Evolutionary conservation across 257 asterid genomes (phyloP).

Genomic region (Salvia miltiorrhiza): DNA sequence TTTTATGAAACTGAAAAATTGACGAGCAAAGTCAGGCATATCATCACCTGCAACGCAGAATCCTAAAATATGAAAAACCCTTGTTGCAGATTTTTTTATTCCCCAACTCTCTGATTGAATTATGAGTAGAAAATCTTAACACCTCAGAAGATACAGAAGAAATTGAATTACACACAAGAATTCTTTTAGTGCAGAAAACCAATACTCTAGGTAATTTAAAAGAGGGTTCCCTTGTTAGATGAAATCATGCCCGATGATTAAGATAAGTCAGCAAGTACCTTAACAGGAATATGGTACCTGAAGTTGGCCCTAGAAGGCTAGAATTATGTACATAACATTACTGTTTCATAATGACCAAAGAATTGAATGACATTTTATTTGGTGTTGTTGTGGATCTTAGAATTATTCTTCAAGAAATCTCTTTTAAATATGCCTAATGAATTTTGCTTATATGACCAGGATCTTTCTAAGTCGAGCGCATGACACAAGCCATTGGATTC

Average conservation of each 20-base stretch:
- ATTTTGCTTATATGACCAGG: neutral
- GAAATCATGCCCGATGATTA: neutral
- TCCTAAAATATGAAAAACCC: neutral
- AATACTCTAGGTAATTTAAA: neutral
- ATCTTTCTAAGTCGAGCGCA: neutral
- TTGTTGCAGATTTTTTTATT: neutral
- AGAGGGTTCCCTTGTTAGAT: neutral
- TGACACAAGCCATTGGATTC: neutral
- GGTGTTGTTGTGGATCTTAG: slow-evolving; percentile 7
- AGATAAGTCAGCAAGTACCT: neutral
- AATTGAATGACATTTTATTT: neutral
- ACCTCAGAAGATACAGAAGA: slow-evolving; percentile 4
- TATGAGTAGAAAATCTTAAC: neutral
- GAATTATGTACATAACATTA: neutral
- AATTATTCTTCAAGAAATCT: slow-evolving; percentile 1
- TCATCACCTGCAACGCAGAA: slow-evolving; percentile 6
- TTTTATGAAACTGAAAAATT: slow-evolving; percentile 53
- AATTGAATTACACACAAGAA: neutral
- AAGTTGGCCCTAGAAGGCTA: neutral
- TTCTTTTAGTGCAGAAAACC: neutral
- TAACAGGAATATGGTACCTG: neutral
- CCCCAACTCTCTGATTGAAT: neutral
- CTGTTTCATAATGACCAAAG: neutral
- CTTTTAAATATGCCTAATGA: neutral
- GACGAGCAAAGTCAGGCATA: slow-evolving; percentile 19